phyloP scores from a whole-genome alignment of 768 basidiomycete genomes.

The Pholiota microspora region DNA sequence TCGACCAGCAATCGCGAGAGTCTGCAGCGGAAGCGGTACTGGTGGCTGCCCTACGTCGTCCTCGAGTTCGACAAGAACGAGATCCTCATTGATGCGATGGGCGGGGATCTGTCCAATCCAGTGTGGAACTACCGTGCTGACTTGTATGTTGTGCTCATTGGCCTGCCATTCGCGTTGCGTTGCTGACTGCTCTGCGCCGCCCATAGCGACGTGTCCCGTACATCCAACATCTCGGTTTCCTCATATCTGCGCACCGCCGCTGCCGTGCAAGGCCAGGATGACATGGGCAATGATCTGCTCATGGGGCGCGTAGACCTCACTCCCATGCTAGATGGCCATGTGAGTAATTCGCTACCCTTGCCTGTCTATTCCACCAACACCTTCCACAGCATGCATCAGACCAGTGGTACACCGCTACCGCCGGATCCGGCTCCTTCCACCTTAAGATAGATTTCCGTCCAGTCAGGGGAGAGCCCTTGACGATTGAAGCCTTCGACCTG shows the following conservation, averaged over 20 bases:
- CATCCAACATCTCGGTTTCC: slow-evolving; percentile 88
- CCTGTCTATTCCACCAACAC: slow-evolving; percentile 11
- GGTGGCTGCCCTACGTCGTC: slow-evolving; percentile 97
- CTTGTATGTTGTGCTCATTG: slow-evolving; percentile 69
- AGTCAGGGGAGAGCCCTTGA: slow-evolving; percentile 74
- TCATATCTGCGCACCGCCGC: slow-evolving; percentile 87
- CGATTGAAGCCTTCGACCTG: slow-evolving; percentile 96
- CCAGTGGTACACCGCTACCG: slow-evolving; percentile 84
- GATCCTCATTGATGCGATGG: slow-evolving; percentile 92
- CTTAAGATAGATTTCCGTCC: slow-evolving; percentile 95
- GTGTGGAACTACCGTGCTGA: slow-evolving; percentile 96
- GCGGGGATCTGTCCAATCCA: slow-evolving; percentile 87
- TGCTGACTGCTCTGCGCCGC: slow-evolving; percentile 4
- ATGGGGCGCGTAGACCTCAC: slow-evolving; percentile 91
- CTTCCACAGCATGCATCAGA: slow-evolving; percentile 71
- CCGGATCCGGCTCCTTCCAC: slow-evolving; percentile 89
- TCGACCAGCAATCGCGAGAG: slow-evolving; percentile 83
- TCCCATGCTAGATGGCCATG: not conserved
- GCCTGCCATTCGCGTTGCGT: not conserved
- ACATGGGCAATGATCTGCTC: slow-evolving; percentile 97
- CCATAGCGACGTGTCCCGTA: slow-evolving; percentile 88
- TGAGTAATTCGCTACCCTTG: not conserved
- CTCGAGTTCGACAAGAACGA: slow-evolving; percentile 99
- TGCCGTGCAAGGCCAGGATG: slow-evolving; percentile 70
- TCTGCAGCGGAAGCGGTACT: slow-evolving; percentile 88